These are phyloP conservation scores for Solanum phureja DNA, from an alignment of 257 asterid species.

Conservation along the genomic window DNA sequence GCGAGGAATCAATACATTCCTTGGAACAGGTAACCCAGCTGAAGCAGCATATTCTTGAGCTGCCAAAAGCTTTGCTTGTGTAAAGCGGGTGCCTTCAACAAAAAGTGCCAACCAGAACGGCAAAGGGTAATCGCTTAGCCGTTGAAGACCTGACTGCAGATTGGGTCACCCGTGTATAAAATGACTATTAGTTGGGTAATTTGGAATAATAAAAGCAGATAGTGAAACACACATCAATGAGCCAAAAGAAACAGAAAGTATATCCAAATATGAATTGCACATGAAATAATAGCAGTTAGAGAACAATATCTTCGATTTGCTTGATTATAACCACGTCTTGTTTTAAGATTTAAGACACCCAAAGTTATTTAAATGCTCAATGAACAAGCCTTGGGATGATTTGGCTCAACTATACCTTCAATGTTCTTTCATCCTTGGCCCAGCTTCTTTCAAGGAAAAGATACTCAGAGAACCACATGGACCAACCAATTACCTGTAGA, in stretches of 20 bases:
- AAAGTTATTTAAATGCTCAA: background rate
- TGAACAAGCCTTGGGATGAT: background rate
- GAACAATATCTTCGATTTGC: background rate
- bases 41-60: slow-evolving; percentile 94
- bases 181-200: background rate
- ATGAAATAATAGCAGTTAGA: background rate
- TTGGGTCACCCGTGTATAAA: slow-evolving; percentile 3
- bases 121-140: slow-evolving; percentile 67
- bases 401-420: slow-evolving; percentile 44
- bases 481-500: slow-evolving; percentile 95
- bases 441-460: slow-evolving; percentile 96
- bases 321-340: background rate
- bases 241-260: slow-evolving; percentile 1
- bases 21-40: slow-evolving; percentile 70
- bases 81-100: slow-evolving; percentile 95
- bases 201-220: background rate
- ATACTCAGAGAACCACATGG: slow-evolving; percentile 97
- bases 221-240: background rate
- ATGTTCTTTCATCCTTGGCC: slow-evolving; percentile 82
- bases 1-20: slow-evolving; percentile 90
- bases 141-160: slow-evolving; percentile 65
- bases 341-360: background rate
- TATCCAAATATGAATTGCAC: slow-evolving; percentile 2
- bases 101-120: slow-evolving; percentile 96
- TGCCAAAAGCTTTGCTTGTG: slow-evolving; percentile 86